phyloP scores from a whole-genome alignment of 1,139 yeast genomes.

The Wickerhamomyces sp. region DNA sequence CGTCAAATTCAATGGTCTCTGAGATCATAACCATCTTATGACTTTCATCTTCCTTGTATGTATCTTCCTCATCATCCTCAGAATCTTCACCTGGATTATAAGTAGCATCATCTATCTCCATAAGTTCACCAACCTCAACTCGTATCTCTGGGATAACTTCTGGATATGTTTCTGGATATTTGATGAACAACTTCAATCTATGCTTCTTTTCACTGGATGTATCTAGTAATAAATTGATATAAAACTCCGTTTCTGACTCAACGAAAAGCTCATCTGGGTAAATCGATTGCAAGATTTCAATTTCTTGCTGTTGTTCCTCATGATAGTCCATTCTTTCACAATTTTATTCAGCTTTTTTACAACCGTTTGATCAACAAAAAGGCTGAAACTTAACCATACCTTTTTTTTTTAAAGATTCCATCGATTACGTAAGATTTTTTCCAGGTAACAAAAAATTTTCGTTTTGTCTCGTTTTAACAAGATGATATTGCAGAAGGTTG shows the following conservation, averaged over 20 bases:
- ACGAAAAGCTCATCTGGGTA: constrained; percentile 80
- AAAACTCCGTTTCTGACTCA: constrained; percentile 38
- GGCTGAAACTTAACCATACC: background rate
- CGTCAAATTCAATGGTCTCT: constrained; percentile 49
- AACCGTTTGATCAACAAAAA: background rate
- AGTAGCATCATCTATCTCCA: constrained; percentile 33
- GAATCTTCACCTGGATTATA: constrained; percentile 22
- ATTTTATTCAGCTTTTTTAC: background rate
- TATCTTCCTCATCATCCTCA: constrained; percentile 38
- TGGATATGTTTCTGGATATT: constrained; percentile 69
- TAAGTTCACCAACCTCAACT: constrained; percentile 26
- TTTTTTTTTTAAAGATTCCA: no score
- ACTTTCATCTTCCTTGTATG: constrained; percentile 35
- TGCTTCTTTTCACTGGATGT: constrained; percentile 52
- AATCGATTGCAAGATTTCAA: constrained; percentile 81
- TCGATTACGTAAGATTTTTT: background rate
- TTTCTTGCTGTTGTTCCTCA: constrained; percentile 76
- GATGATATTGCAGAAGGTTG: no score
- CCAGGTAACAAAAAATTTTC: background rate
- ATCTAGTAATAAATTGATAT: constrained; percentile 49
- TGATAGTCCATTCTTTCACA: constrained; percentile 49
- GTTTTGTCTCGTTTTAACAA: background rate
- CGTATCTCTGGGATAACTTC: constrained; percentile 56
- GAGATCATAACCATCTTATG: constrained; percentile 46
- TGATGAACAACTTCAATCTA: constrained; percentile 48